A percentile compares a stretch with the other conserved stretches of the same genome.
Conservation (phyloP, 768 basidiomycete genomes). For the Hericium alpestre region DNA sequence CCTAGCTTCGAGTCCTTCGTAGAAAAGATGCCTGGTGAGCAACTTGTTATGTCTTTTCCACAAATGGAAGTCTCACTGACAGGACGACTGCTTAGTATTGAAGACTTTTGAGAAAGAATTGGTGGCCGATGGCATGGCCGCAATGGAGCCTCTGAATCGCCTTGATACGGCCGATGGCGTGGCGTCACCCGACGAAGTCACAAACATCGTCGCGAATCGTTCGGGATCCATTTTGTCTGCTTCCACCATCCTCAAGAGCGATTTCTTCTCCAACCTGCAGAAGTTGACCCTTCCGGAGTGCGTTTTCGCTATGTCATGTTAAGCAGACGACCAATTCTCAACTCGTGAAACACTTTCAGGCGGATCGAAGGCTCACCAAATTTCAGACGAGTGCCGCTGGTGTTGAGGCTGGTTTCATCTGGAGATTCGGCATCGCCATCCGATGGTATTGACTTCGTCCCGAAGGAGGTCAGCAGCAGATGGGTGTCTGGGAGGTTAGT, state of each 20-base stretch:
- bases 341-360: constrained; percentile 24
- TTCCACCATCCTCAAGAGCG: constrained; percentile 89
- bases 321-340: background rate
- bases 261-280: constrained; percentile 88
- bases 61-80: constrained; percentile 32
- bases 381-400: constrained; percentile 74
- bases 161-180: constrained; percentile 55
- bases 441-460: constrained; percentile 27
- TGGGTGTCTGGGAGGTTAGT: constrained; percentile 69
- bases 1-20: constrained; percentile 78
- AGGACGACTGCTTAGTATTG: constrained; percentile 47
- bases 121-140: constrained; percentile 61
- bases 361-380: constrained; percentile 93
- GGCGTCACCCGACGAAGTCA: constrained; percentile 86
- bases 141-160: constrained; percentile 73
- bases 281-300: constrained; percentile 95
- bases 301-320: constrained; percentile 17
- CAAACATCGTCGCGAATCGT: constrained; percentile 73
- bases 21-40: constrained; percentile 68
- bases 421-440: constrained; percentile 20
- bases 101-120: constrained; percentile 93
- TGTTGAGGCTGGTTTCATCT: constrained; percentile 26
- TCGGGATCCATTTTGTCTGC: constrained; percentile 81
- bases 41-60: constrained; percentile 47
- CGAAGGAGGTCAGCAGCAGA: constrained; percentile 32